Base-by-base conservation (phyloP, 2,329 filamentous ascomycete genomes). In the Blastomyces parvus region DNA sequence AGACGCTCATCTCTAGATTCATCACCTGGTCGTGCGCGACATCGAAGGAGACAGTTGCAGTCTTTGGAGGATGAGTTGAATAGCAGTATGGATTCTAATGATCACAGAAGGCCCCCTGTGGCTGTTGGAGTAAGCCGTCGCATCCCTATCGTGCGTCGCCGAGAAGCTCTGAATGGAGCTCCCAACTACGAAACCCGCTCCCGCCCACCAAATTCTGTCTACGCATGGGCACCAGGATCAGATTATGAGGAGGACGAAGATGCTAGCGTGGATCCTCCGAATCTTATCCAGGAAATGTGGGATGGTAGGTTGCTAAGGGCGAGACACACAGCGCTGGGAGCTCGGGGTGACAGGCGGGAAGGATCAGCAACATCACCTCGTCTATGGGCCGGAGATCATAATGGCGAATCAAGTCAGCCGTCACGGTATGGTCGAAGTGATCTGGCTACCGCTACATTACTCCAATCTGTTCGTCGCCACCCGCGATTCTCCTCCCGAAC, bases 191-290 rank as follows among this genome's bases (percentile, higher is more conserved):
- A 83, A 63, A 79, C 82, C 66, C 80, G 80, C 60, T 76, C 81
- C 11, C 81, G 83, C 17, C 79, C 78, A 67, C 72, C 79, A 65
- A 82, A 84, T 68, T 80, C 76, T 60, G 74, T 85, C 52, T 85
- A 86, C 72, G 83, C 85, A 70, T 86, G 84, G 84, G 82, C 83
- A 38, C 83, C 83, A 17, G 77, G 77, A 14, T 75, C 76, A 46
- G 74, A 76, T 60, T 70, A 74, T 19, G 66, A 65, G 44, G 70
- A 74, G 19, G 71, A 73, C 52, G 67, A 68, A 42, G 67, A 70
- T 59, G 14, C 40, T 42, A 59, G 58, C 42, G 58, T 59, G 25
- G 58, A 50, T 70, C 72, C 59, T 30, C 64, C 73, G 33, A 71
- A 71, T 33, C 67, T 67, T 62, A 68, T 62, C 66, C 70, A 67